phyloP scores from a whole-genome alignment of 306 rosid genomes.

The Ammopiptanthus mongolicus region DNA sequence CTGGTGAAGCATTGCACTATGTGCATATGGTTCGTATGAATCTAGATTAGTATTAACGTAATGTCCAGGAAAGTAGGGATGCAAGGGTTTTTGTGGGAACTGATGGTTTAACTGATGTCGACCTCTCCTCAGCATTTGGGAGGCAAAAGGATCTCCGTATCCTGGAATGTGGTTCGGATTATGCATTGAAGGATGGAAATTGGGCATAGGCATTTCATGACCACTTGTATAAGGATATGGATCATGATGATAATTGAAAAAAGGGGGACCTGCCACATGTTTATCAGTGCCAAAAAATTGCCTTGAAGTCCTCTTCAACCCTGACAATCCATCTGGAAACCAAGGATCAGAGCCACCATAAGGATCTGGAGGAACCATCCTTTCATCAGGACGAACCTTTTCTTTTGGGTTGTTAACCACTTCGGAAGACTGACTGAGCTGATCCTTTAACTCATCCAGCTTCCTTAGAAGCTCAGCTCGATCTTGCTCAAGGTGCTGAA shows the following conservation, averaged over 20 bases:
- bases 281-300: slow-evolving; percentile 44
- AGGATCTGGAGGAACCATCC: slow-evolving; percentile 59
- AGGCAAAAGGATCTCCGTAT: slow-evolving; percentile 65
- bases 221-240: slow-evolving; percentile 49
- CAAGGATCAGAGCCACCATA: slow-evolving; percentile 51
- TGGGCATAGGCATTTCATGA: slow-evolving; percentile 51
- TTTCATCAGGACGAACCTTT: slow-evolving; percentile 43
- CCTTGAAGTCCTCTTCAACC: slow-evolving; percentile 51
- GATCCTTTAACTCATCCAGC: slow-evolving; percentile 80
- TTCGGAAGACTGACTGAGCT: slow-evolving; percentile 69
- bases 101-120: slow-evolving; percentile 47
- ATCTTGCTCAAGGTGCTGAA: slow-evolving; percentile 72
- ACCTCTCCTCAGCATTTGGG: slow-evolving; percentile 51
- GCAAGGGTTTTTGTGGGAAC: slow-evolving; percentile 52
- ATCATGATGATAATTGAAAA: slow-evolving; percentile 47
- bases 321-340: slow-evolving; percentile 51
- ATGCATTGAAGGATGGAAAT: slow-evolving; percentile 57
- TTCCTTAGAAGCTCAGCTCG: slow-evolving; percentile 88
- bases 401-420: slow-evolving; percentile 52
- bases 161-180: slow-evolving; percentile 44
- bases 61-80: slow-evolving; percentile 65
- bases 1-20: slow-evolving; percentile 55
- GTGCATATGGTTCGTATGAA: slow-evolving; percentile 48
- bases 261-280: slow-evolving; percentile 49
- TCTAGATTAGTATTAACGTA: slow-evolving; percentile 51